A percentile compares a stretch with the other conserved stretches of the same genome.
phyloP scores from a whole-genome alignment of 305 asterid species.

The Fraxinus albicans region DNA sequence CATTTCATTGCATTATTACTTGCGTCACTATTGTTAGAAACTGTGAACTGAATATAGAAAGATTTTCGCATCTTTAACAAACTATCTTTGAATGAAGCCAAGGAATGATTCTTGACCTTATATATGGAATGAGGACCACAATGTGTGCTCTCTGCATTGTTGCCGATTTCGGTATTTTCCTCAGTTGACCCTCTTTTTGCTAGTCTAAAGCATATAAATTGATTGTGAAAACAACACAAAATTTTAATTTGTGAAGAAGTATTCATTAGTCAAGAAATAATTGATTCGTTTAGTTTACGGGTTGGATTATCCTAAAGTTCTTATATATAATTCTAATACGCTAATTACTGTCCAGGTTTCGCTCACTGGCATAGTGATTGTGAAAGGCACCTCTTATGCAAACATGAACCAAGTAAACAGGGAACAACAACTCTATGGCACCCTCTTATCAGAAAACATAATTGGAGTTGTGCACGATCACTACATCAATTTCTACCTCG shows the following conservation, averaged over 20 bases:
- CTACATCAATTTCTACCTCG: slow-evolving; percentile 63
- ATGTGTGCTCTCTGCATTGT: not conserved
- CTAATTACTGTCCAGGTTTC: slow-evolving; percentile 43
- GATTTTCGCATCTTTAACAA: not conserved
- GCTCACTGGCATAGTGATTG: slow-evolving; percentile 68
- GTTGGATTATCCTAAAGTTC: not conserved
- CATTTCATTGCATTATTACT: not conserved
- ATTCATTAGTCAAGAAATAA: not conserved
- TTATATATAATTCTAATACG: not conserved
- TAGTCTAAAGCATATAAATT: not conserved
- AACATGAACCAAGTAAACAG: slow-evolving; percentile 48
- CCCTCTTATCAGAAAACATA: slow-evolving; percentile 59
- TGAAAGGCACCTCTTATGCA: slow-evolving; percentile 61
- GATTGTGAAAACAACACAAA: too few relatives aligned
- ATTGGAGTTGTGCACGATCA: slow-evolving; percentile 78
- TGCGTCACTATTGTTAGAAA: not conserved
- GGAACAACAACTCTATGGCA: slow-evolving; percentile 36
- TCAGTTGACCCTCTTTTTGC: not conserved
- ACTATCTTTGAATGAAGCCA: not conserved
- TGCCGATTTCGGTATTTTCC: not conserved
- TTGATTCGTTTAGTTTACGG: not conserved
- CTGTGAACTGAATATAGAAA: not conserved
- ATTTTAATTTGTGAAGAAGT: not conserved
- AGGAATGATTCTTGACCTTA: not conserved
- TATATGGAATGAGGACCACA: not conserved